Evolutionary conservation across 2,329 filamentous ascomycete genomes (phyloP).

Genomic region (Sordariomycetes sp.): DNA sequence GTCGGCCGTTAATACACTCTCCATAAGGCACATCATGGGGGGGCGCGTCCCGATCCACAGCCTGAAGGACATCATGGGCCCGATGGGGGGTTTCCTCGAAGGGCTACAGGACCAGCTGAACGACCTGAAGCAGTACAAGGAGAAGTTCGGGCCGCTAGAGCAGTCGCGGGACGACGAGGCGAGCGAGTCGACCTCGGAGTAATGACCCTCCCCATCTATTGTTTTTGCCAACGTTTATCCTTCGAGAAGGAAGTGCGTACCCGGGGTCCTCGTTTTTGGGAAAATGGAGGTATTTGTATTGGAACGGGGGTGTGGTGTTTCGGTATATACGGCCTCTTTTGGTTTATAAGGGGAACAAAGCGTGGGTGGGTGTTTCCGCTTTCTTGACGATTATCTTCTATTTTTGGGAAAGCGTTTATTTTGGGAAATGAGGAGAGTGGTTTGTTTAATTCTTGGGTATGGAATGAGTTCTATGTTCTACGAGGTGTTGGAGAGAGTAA

Average conservation of each 20-base stretch:
- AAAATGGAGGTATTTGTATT: not conserved
- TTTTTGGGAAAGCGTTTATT: not conserved
- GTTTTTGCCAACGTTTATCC: not conserved
- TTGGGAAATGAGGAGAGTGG: not conserved
- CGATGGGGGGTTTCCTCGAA: conserved; percentile 63
- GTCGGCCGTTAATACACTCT: conserved; percentile 71
- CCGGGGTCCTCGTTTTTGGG: not conserved
- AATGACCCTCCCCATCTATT: not conserved
- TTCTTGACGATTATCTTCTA: not conserved
- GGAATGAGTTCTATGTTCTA: too few species aligned
- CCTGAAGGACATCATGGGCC: conserved; percentile 63
- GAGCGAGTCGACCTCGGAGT: not conserved
- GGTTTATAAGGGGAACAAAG: too few species aligned
- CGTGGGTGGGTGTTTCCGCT: not conserved
- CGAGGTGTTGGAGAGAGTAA: not conserved
- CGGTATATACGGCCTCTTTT: not conserved
- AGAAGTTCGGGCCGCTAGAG: conserved; percentile 30
- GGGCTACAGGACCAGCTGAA: conserved; percentile 50
- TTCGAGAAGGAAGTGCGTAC: not conserved
- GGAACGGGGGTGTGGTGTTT: not conserved
- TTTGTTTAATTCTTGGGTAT: not conserved
- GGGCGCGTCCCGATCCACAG: conserved; percentile 52
- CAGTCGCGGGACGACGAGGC: not conserved
- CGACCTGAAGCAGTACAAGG: conserved; percentile 53
- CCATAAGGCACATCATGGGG: conserved; percentile 66